Evolutionary conservation across 2,329 filamentous ascomycete species (phyloP), one percentile per base, ranked within the genome.

Genomic region (Acephala macrosclerotiorum): DNA sequence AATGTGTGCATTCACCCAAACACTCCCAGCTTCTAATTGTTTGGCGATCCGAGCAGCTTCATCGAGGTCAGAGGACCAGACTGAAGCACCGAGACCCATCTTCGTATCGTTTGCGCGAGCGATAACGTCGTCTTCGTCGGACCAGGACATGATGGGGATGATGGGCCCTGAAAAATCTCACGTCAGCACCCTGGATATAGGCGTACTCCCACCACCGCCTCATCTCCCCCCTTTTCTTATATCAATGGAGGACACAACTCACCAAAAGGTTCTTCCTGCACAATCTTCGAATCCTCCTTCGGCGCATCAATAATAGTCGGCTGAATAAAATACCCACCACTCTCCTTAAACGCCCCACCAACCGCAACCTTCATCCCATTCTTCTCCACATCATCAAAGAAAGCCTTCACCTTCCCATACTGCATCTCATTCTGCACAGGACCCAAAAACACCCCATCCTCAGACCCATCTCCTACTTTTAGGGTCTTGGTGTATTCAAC

Each of bases 341-440:
- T 77, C 2, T 74, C 61, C 12, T 70, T 68, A 8, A 79, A 75
- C 20, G 63, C 58, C 40, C 79, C 82, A 11, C 84, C 85, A 8
- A 82, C 71, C 0, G 83, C 83, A 40, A 87, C 79, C 14, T 83
- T 81, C 70, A 85, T 82, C 59, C 84, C 83, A 38, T 85, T 83
- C 68, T 80, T 79, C 71, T 83, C 81, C 66, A 84, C 85, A 60
- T 88, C 85, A 11, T 81, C 80, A 59, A 90, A 81, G 66, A 89
- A 83, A 14, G 79, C 75, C 72, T 84, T 85, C 26, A 88, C 85
- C 26, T 82, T 83, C 57, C 89, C 84, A 73, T 83, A 91, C 75
- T 91, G 89, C 82, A 87, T 84, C 69, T 81, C 77, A 77, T 91
- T 91, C 66, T 89, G 87, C 2, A 91, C 77, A 0, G 89, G 89